Conservation (phyloP, 306 rosid species). For the Macrotyloma uniflorum region DNA sequence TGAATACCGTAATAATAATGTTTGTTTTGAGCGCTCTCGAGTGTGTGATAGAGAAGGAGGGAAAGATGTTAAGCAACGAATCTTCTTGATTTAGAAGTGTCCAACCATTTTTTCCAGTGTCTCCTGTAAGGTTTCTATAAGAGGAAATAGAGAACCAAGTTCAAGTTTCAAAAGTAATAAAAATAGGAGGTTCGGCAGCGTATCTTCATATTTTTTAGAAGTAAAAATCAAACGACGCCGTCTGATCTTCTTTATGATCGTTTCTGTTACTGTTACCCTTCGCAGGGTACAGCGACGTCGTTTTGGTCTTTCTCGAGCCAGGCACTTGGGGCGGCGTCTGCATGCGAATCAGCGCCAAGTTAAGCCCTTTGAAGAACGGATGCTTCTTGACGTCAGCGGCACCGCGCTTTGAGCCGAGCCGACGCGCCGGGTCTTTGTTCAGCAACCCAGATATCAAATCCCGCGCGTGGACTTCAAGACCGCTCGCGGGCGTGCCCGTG, state of each 20-base stretch:
- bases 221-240: constrained; percentile 57
- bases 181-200: no score
- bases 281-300: constrained; percentile 49
- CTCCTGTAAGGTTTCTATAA: constrained; percentile 21
- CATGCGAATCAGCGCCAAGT: constrained; percentile 77
- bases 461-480: constrained; percentile 78
- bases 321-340: constrained; percentile 73
- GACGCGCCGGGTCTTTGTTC: constrained; percentile 63
- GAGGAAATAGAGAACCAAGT: constrained; percentile 5
- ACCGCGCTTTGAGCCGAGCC: constrained; percentile 93
- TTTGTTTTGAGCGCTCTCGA: not conserved
- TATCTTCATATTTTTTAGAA: constrained; percentile 36
- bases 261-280: not conserved
- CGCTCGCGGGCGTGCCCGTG: constrained; percentile 43
- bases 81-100: constrained; percentile 33
- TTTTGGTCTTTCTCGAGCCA: constrained; percentile 45
- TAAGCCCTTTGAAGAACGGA: constrained; percentile 72
- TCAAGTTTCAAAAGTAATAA: no score
- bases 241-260: constrained; percentile 1
- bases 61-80: constrained; percentile 38
- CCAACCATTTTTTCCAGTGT: constrained; percentile 8
- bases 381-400: constrained; percentile 92
- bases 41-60: constrained; percentile 1
- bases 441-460: constrained; percentile 64
- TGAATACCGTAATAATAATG: not conserved